phyloP scores from a whole-genome alignment of 2,329 filamentous ascomycete genomes.

The Trichoderma cornu-damae region DNA sequence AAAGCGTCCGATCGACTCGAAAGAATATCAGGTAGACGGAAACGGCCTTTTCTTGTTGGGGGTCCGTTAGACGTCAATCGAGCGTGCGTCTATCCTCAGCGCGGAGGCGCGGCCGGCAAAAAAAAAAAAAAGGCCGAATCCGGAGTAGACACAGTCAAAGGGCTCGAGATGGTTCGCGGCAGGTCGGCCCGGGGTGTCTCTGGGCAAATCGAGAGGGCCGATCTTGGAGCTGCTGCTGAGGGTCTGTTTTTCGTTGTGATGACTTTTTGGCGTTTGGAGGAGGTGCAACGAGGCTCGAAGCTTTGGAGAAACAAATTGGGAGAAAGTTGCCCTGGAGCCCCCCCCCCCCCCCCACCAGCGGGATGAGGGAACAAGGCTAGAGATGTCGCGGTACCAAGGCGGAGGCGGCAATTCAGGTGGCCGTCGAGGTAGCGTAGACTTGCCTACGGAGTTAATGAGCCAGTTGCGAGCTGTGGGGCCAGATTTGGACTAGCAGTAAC shows the following conservation, averaged over 20 bases:
- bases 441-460: not conserved
- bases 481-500: too few relatives aligned
- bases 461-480: constrained; percentile 4
- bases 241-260: constrained; percentile 19
- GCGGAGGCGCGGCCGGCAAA: not conserved
- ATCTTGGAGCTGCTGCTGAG: constrained; percentile 2
- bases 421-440: constrained; percentile 23
- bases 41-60: not conserved
- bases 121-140: not conserved
- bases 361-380: constrained; percentile 14
- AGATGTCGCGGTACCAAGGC: constrained; percentile 23
- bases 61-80: not conserved
- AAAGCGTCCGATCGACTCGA: not conserved
- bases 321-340: constrained; percentile 22
- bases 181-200: constrained; percentile 14
- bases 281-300: constrained; percentile 32
- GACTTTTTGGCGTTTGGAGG: constrained; percentile 23
- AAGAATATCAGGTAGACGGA: not conserved
- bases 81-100: constrained; percentile 1
- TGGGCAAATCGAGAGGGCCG: not conserved
- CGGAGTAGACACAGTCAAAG: not conserved
- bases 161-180: constrained; percentile 4
- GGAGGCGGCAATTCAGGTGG: not conserved
- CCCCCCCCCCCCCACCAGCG: constrained; percentile 20
- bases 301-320: constrained; percentile 24